Conservation (phyloP, 352 stramenopile genomes). For the Phytophthora aleatoria region DNA sequence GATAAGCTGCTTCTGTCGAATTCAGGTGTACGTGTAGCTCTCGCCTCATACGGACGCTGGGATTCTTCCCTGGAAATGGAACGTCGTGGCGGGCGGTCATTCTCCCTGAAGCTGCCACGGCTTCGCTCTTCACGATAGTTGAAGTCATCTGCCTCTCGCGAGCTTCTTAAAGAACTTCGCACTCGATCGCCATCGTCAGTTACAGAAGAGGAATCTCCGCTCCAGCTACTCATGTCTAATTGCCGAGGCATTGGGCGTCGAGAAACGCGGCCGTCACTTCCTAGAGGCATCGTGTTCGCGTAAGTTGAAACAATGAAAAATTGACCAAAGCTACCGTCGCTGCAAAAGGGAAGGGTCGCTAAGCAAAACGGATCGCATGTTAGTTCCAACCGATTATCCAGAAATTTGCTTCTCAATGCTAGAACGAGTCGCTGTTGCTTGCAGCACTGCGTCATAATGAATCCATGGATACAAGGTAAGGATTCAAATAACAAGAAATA, state of each 20-base stretch:
- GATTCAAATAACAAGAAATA: conserved; percentile 1
- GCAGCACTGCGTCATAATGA: conserved; percentile 36
- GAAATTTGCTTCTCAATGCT: conserved; percentile 13
- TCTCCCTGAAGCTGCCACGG: conserved; percentile 2
- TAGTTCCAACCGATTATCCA: conserved; percentile 20
- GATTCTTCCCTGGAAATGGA: conserved; percentile 1
- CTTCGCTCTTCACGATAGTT: conserved; percentile 14
- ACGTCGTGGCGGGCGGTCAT: conserved; percentile 3
- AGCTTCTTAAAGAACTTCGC: not conserved
- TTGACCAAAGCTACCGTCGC: conserved; percentile 2
- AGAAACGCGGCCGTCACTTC: conserved; percentile 33
- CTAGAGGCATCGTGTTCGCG: conserved; percentile 25
- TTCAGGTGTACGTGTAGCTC: conserved; percentile 2
- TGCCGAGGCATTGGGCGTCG: conserved; percentile 54
- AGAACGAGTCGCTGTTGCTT: conserved; percentile 65
- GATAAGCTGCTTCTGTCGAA: conserved; percentile 4
- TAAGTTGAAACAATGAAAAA: conserved; percentile 25
- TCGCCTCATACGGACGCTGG: not conserved
- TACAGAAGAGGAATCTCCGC: conserved; percentile 20
- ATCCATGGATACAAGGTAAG: not conserved
- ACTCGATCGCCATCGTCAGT: not conserved
- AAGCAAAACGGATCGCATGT: conserved; percentile 25
- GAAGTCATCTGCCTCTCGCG: not conserved
- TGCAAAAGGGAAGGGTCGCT: conserved; percentile 25
- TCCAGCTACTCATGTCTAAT: conserved; percentile 54